These are phyloP conservation scores for Saturnispora sanitii DNA, from an alignment of 805 yeast genomes.

Conservation along the genomic window DNA sequence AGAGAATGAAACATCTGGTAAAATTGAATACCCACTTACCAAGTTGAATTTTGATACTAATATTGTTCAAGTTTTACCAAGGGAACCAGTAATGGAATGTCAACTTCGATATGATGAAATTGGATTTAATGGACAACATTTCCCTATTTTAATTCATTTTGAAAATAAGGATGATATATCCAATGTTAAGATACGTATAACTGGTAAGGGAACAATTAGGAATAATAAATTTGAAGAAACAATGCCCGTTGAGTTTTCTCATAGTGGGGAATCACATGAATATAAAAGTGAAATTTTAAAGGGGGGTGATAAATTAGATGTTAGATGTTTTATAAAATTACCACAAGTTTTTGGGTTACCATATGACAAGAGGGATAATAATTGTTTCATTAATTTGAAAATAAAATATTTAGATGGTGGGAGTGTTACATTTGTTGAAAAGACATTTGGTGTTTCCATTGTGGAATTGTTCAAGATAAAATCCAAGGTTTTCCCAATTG, in stretches of 20 bases:
- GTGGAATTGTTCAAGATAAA: slow-evolving; percentile 10
- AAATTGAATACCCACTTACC: background rate
- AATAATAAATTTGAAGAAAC: slow-evolving; percentile 4
- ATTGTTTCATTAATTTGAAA: slow-evolving; percentile 16
- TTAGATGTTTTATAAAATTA: slow-evolving; percentile 12
- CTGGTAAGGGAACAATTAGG: background rate
- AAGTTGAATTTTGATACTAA: background rate
- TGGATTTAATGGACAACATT: slow-evolving; percentile 27
- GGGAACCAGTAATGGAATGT: slow-evolving; percentile 29
- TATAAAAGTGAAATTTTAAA: slow-evolving; percentile 11
- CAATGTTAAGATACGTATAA: slow-evolving; percentile 1
- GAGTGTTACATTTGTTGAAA: slow-evolving; percentile 2
- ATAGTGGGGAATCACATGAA: slow-evolving; percentile 7
- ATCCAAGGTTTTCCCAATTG: slow-evolving; percentile 4
- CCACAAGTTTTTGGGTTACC: slow-evolving; percentile 18
- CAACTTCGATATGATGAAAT: slow-evolving; percentile 18
- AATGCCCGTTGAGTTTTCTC: slow-evolving; percentile 17
- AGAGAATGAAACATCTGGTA: background rate
- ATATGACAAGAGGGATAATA: slow-evolving; percentile 2
- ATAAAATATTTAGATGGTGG: slow-evolving; percentile 8
- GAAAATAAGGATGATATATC: slow-evolving; percentile 24
- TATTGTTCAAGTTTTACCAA: slow-evolving; percentile 29
- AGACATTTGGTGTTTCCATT: slow-evolving; percentile 5
- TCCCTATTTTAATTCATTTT: slow-evolving; percentile 20
- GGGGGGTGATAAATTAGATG: background rate